Conservation (phyloP, 345 rosid genomes). For the Populus ilicifolia region DNA sequence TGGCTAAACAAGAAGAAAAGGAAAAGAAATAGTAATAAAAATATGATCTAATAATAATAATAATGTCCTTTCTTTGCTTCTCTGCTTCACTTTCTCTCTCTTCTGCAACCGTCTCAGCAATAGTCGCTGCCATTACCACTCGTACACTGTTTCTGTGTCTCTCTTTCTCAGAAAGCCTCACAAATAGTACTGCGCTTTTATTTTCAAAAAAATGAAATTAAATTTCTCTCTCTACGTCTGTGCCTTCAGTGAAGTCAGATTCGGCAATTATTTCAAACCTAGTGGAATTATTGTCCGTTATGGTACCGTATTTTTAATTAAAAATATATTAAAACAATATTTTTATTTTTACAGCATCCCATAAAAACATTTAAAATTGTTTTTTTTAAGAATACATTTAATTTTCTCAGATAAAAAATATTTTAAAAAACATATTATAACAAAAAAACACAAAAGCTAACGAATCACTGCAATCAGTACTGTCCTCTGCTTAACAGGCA, state of each 20-base stretch:
- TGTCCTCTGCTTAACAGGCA: conserved; percentile 14
- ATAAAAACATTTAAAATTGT: too few relatives aligned
- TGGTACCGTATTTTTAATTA: too few relatives aligned
- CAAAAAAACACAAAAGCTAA: too few relatives aligned
- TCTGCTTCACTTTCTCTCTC: conserved; percentile 18
- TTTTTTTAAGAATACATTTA: too few relatives aligned
- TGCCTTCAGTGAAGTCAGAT: conserved; percentile 1
- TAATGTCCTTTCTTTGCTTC: not conserved
- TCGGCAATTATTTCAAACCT: not conserved
- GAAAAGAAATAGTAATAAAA: not conserved
- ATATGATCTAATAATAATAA: not conserved
- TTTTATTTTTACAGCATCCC: too few relatives aligned
- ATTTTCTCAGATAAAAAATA: too few relatives aligned
- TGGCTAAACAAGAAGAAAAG: not conserved
- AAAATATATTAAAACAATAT: too few relatives aligned
- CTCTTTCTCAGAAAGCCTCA: not conserved
- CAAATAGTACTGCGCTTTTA: not conserved
- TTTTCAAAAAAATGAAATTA: not conserved
- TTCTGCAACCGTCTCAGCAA: conserved; percentile 17
- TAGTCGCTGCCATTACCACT: conserved; percentile 17
- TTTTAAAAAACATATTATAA: too few relatives aligned
- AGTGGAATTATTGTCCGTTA: conserved; percentile 10
- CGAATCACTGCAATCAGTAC: too few relatives aligned
- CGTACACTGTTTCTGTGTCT: conserved; percentile 10
- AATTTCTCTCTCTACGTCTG: not conserved